Percentiles rank a stretch among this genome's conserved stretches.
Conservation (phyloP, 2,329 filamentous ascomycete species). For the Fusarium irregulare region DNA sequence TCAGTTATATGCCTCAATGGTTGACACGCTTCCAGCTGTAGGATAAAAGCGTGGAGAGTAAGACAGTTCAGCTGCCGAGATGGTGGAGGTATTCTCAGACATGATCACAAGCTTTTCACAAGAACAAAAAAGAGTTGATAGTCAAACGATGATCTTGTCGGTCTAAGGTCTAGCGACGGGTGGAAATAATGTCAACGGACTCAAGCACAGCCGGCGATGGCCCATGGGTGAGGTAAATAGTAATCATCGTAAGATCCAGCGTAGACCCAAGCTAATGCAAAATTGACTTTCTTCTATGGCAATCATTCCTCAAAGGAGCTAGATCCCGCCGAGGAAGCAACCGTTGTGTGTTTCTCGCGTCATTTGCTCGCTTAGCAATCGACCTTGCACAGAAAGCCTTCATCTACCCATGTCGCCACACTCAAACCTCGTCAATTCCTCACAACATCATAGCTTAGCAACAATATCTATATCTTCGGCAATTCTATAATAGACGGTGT, state of each 20-base stretch:
- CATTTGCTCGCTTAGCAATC: not conserved
- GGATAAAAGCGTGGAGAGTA: not conserved
- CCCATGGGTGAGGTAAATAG: not conserved
- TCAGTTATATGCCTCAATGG: not conserved
- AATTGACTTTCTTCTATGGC: not conserved
- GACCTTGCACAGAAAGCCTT: not conserved
- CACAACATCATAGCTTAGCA: not conserved
- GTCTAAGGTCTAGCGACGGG: not conserved
- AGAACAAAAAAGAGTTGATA: not conserved
- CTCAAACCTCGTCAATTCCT: not conserved
- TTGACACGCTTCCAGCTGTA: not conserved
- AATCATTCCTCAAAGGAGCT: not conserved
- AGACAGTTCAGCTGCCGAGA: not conserved
- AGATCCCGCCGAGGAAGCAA: not conserved
- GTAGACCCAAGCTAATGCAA: not conserved
- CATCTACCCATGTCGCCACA: not conserved
- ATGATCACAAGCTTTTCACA: not conserved
- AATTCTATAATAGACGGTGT: not conserved
- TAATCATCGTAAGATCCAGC: not conserved
- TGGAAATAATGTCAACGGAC: not conserved
- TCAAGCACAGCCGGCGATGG: not conserved
- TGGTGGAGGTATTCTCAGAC: not conserved
- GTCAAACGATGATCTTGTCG: not conserved
- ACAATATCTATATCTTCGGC: not conserved
- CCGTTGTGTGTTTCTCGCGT: not conserved